phyloP scores from a whole-genome alignment of 306 rosid genomes.

The Vicia sativa region DNA sequence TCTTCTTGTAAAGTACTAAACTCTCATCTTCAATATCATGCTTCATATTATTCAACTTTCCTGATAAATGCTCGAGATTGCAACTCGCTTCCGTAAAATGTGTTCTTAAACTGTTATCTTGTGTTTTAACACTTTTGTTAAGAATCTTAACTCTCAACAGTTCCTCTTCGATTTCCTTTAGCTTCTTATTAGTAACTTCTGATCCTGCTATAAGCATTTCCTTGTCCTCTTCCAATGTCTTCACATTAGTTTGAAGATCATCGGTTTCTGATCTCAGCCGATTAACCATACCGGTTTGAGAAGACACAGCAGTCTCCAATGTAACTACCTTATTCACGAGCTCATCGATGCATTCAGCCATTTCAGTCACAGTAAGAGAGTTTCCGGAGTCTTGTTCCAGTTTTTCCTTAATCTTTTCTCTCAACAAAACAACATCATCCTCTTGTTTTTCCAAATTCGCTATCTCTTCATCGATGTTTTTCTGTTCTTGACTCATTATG shows the following conservation, averaged over 20 bases:
- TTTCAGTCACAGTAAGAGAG: slow-evolving; percentile 60
- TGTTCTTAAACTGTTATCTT: slow-evolving; percentile 54
- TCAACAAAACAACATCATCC: slow-evolving; percentile 34
- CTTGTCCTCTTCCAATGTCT: slow-evolving; percentile 70
- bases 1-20: slow-evolving; percentile 41
- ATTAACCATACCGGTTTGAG: slow-evolving; percentile 61
- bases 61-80: slow-evolving; percentile 67
- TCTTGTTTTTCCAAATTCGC: slow-evolving; percentile 36
- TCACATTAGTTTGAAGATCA: slow-evolving; percentile 54
- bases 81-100: slow-evolving; percentile 70
- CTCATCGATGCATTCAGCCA: slow-evolving; percentile 82
- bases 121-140: slow-evolving; percentile 49
- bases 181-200: slow-evolving; percentile 50
- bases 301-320: slow-evolving; percentile 66
- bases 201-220: slow-evolving; percentile 62
- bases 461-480: slow-evolving; percentile 42
- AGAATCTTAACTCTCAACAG: slow-evolving; percentile 52
- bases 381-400: slow-evolving; percentile 46
- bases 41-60: slow-evolving; percentile 55
- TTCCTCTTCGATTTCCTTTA: slow-evolving; percentile 75
- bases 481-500: slow-evolving; percentile 25
- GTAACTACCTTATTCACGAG: slow-evolving; percentile 74
- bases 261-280: slow-evolving; percentile 66
- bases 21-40: slow-evolving; percentile 53
- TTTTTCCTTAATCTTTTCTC: slow-evolving; percentile 46